Base-by-base conservation (phyloP, 1,284 basidiomycete species). In the Phellinidium pouzarii region DNA sequence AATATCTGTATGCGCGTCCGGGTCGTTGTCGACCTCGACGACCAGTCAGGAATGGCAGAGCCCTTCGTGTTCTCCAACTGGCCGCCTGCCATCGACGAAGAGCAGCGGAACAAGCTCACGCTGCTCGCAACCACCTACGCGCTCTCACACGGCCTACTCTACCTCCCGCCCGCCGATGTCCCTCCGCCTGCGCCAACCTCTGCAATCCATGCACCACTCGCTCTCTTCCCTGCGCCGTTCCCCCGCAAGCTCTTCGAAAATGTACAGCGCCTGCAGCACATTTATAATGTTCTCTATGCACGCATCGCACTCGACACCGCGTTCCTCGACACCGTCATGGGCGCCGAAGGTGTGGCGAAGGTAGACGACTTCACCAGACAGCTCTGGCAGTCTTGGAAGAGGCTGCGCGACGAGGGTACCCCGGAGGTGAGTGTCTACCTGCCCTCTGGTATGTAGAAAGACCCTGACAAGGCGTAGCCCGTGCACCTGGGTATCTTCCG, bases 401-500 rank as follows among this genome's bases (percentile, higher is more conserved):
- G 67, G 34, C 70, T 94, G 42, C 74, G 87, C 55, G 79, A 86
- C 19, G 77, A 84, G 48, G 74, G 69, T 8, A 71, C 76, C 4
- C 65, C 74, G n/a, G 74, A 75, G 69, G 76, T 77, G 54, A 62
- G 31, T n/a, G 14, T 37, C 3, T 20, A 72, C 66, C 71, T 75
- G 57, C 42, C 11, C 25, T n/a, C 17, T 36, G 11, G 6, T 9
- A 11, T 46, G 19, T 19, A 31, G 34, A 37, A 51, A 22, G 37
- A 29, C n/a, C 17, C 12, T 26, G 29, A 17, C 14, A 36, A 34
- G 7, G 48, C 38, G 6, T 64, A 97, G 89, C 78, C 82, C 1
- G 70, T 91, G 20, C 88, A 95, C 58, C 77, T 99, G 8, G 94
- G 94, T 9, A 71, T 99, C n/a, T 97, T 97, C 68, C 78, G 96